A percentile compares a stretch with the other conserved stretches of the same genome.
Conservation (phyloP, 331 rosid species). For the Prunus yedoensis region DNA sequence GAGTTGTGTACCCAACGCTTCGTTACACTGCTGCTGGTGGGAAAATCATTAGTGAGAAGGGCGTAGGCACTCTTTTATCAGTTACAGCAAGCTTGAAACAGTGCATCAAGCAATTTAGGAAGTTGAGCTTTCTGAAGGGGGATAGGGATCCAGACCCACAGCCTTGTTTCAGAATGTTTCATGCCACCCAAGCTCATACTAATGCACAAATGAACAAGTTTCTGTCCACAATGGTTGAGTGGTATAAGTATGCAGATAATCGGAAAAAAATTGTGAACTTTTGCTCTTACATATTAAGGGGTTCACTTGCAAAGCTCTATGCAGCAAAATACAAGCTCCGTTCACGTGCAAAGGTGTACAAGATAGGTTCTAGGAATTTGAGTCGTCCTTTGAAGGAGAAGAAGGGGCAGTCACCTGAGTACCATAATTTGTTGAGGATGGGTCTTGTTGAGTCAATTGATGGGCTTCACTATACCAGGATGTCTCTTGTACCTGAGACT, state of each 20-base stretch:
- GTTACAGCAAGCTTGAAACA: conserved; percentile 95
- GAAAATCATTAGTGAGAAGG: conserved; percentile 92
- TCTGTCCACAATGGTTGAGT: conserved; percentile 81
- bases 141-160: conserved; percentile 97
- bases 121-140: conserved; percentile 81
- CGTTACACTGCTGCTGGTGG: conserved; percentile 94
- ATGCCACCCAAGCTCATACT: conserved; percentile 95
- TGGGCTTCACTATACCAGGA: conserved; percentile 87
- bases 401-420: conserved; percentile 92
- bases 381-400: conserved; percentile 93
- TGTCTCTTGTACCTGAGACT: conserved; percentile 88
- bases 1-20: conserved; percentile 94
- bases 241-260: conserved; percentile 95
- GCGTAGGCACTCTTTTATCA: conserved; percentile 92
- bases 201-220: conserved; percentile 98
- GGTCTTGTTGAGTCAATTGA: conserved; percentile 95
- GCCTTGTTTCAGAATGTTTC: conserved; percentile 97
- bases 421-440: conserved; percentile 90
- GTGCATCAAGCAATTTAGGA: conserved; percentile 88
- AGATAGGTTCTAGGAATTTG: conserved; percentile 82
- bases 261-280: conserved; percentile 86
- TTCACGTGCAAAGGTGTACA: conserved; percentile 89
- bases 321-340: conserved; percentile 98
- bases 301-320: conserved; percentile 93
- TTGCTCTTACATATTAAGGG: conserved; percentile 83